Evolutionary conservation across 2,329 filamentous ascomycete genomes (phyloP).

Genomic region (Monilinia laxa): DNA sequence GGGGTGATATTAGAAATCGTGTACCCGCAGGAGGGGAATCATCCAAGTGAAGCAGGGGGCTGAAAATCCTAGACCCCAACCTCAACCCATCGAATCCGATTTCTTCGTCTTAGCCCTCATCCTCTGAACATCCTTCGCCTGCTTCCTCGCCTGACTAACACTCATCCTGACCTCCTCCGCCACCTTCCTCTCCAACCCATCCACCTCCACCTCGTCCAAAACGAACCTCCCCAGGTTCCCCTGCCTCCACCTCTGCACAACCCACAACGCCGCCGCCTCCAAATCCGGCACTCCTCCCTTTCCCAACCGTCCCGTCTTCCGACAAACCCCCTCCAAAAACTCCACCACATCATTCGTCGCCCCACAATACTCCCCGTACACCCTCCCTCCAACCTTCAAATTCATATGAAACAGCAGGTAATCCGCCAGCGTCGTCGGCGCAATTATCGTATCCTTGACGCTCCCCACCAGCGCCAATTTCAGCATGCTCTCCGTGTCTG

Average conservation of each 20-base stretch:
- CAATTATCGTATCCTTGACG: constrained; percentile 85
- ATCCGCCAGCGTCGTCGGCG: constrained; percentile 76
- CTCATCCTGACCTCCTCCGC: constrained; percentile 54
- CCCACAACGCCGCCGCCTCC: constrained; percentile 73
- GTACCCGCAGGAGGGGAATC: background rate
- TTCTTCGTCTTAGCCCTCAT: constrained; percentile 39
- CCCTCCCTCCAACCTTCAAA: constrained; percentile 30
- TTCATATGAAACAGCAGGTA: constrained; percentile 90
- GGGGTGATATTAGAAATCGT: background rate
- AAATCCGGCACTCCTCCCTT: constrained; percentile 70
- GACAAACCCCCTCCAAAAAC: constrained; percentile 70
- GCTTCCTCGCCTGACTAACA: constrained; percentile 67
- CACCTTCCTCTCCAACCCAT: constrained; percentile 54
- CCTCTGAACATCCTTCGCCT: constrained; percentile 58
- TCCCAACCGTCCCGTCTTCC: constrained; percentile 70
- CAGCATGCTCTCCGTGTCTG: constrained; percentile 83
- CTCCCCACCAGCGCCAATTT: constrained; percentile 90
- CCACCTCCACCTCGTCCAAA: constrained; percentile 71
- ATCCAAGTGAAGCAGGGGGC: background rate
- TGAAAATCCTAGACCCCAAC: background rate
- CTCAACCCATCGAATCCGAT: constrained; percentile 1
- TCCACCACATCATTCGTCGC: constrained; percentile 84
- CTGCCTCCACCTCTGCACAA: constrained; percentile 78
- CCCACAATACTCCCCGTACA: constrained; percentile 50
- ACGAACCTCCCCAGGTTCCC: constrained; percentile 75